A percentile compares a stretch with the other conserved stretches of the same genome.
Evolutionary conservation across 257 asterid genomes (phyloP).

Genomic region (Asclepias syriaca): DNA sequence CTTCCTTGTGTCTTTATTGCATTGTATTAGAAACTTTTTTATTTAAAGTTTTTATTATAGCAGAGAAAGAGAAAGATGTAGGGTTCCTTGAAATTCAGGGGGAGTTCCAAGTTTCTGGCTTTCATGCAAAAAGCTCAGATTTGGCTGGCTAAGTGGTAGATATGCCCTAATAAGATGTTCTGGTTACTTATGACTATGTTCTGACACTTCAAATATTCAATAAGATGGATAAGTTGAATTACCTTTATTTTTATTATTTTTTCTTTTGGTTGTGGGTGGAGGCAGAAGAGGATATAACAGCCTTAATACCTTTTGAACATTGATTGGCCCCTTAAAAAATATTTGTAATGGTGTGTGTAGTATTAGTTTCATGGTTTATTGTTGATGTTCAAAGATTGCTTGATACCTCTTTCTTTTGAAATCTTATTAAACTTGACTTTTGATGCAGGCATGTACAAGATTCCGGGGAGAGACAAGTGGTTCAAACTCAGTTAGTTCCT

Average conservation of each 20-base stretch:
- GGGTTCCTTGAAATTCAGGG: not conserved
- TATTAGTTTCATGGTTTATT: not conserved
- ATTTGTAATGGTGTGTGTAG: not conserved
- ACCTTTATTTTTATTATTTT: not conserved
- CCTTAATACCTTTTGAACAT: not conserved
- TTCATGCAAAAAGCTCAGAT: not conserved
- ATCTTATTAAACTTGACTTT: not conserved
- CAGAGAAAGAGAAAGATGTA: not conserved
- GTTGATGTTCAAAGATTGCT: not conserved
- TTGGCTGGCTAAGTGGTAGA: no score
- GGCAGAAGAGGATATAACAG: not conserved
- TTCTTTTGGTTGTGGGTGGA: no score
- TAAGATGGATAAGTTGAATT: not conserved
- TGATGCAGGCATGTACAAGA: constrained; percentile 49
- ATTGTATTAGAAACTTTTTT: not conserved
- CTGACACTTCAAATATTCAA: not conserved
- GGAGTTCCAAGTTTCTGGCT: not conserved
- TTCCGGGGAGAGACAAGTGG: constrained; percentile 34
- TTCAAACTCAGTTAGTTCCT: constrained; percentile 35
- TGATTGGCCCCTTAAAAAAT: not conserved
- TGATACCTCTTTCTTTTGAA: not conserved
- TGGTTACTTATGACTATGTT: no score
- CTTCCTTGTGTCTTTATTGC: not conserved
- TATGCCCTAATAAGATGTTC: no score
- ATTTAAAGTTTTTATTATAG: not conserved